Base-by-base conservation (phyloP, 257 asterid species). In the Buddleja alternifolia region DNA sequence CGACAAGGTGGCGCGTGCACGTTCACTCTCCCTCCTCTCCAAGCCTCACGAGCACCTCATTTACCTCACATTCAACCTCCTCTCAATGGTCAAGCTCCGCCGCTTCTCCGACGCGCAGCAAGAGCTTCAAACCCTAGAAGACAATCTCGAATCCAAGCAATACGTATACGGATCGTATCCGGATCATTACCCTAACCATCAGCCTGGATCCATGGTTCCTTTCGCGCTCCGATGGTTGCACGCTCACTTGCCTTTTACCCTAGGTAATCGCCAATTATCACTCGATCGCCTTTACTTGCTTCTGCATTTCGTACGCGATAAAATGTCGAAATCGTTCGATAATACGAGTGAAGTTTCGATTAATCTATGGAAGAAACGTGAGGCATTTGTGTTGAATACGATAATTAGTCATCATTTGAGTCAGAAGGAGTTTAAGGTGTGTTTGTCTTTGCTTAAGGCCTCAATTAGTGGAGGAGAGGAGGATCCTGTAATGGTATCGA, bases 191-290 rank as follows among this genome's bases (percentile, higher is more conserved):
- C 96, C 94, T 6, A 78, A 80, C 53, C 89, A 76, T 24, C 75
- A 65, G 17, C 66, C 78, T 34, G 96, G 95, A 52, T 90, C 97
- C 65, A 90, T 93, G 91, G 78, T 85, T 37, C 99, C 99, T 1
- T 93, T 93, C 52, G 96, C 95, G 21, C 91, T 94, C 41, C 90
- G 99, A 1, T 87, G 96, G 95, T 71, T 94, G 62, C 97, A 84
- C 67, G 95, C 97, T 12, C 88, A 85, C 53, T 75, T 89, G 65
- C 99, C 99, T 0, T 82, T 83, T 17, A 75, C 95, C 10, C 84
- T 93, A 3, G 93, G 88, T 36, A 86, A 94, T 16, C 90, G 89
- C 40, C 89, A 82, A 69, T 79, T 82, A 61, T 76, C 96, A 44
- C 85, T 94, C 15, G 97, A 94, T 75, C 92, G 97, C 70, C 82